Conservation (phyloP, 768 basidiomycete genomes). For the Rubroboletus pulcherrimus region DNA sequence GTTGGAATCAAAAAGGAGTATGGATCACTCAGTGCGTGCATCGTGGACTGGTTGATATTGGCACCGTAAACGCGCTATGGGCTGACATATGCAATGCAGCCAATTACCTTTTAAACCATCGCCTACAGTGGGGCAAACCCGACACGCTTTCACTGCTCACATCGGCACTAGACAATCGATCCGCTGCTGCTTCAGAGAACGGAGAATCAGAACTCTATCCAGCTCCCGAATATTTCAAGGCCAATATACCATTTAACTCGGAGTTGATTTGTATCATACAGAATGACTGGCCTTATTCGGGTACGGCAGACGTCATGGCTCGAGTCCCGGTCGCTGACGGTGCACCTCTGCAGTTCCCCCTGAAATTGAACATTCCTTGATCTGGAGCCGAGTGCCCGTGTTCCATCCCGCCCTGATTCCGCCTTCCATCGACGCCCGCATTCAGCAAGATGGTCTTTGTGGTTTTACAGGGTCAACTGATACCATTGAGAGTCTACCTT, state of each 20-base stretch:
- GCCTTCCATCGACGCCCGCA: constrained; percentile 46
- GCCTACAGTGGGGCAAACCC: constrained; percentile 73
- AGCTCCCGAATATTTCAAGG: constrained; percentile 59
- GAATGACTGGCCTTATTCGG: constrained; percentile 90
- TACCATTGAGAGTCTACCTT: constrained; percentile 58
- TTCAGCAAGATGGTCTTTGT: constrained; percentile 75
- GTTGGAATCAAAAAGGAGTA: constrained; percentile 51
- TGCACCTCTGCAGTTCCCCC: constrained; percentile 48
- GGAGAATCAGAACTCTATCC: background rate
- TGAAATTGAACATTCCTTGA: constrained; percentile 68
- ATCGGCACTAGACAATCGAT: constrained; percentile 44
- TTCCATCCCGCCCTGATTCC: constrained; percentile 58
- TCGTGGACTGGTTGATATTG: background rate
- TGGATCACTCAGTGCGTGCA: constrained; percentile 61
- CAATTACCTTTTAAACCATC: constrained; percentile 65
- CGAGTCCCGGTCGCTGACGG: background rate
- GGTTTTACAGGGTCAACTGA: constrained; percentile 68
- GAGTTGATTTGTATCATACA: constrained; percentile 65
- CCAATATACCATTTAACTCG: constrained; percentile 46
- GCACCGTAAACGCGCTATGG: background rate
- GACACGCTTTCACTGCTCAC: constrained; percentile 61
- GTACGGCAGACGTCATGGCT: constrained; percentile 33
- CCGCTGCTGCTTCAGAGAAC: constrained; percentile 16
- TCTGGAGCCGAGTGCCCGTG: constrained; percentile 77
- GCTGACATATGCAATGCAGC: constrained; percentile 36